A percentile compares a stretch with the other conserved stretches of the same genome.
These are phyloP conservation scores for Deuterostichococcus epilithicus DNA, from an alignment of 139 green algal species.

Conservation along the genomic window DNA sequence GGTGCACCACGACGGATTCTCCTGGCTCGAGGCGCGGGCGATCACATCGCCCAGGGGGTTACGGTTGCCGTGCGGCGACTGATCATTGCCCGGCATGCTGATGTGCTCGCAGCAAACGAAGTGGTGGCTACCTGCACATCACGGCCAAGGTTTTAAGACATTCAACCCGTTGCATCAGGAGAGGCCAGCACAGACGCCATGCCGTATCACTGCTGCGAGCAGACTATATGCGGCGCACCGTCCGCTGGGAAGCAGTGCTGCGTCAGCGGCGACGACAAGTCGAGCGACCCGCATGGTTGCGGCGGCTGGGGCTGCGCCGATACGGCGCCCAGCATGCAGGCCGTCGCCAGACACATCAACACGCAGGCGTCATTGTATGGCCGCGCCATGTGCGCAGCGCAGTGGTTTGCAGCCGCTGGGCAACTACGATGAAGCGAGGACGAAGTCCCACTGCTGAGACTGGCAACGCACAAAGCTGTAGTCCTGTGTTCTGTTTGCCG, in stretches of 20 bases:
- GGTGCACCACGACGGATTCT: conserved; percentile 23
- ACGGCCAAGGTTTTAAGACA: neutral
- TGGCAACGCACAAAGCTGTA: too few relatives aligned
- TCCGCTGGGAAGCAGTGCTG: conserved; percentile 22
- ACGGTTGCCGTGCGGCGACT: conserved; percentile 26
- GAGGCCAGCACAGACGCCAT: neutral
- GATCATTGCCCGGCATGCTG: conserved; percentile 15
- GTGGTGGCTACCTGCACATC: conserved; percentile 18
- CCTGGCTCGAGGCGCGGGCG: conserved; percentile 10
- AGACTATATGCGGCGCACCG: neutral
- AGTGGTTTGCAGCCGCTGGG: too few relatives aligned
- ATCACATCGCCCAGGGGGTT: conserved; percentile 23
- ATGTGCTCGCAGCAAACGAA: conserved; percentile 30
- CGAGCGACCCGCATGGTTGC: conserved; percentile 13
- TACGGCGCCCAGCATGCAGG: neutral
- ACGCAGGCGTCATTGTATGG: too few relatives aligned
- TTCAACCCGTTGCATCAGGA: neutral
- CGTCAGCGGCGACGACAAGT: conserved; percentile 6
- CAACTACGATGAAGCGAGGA: too few relatives aligned
- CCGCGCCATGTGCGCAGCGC: too few relatives aligned
- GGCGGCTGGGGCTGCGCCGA: conserved; percentile 3
- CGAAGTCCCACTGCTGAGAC: too few relatives aligned
- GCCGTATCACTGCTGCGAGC: neutral
- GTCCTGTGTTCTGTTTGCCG: too few relatives aligned
- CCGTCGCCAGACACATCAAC: neutral